Base-by-base conservation (phyloP, 805 yeast species). In the Zygoascus ofunaensis region DNA sequence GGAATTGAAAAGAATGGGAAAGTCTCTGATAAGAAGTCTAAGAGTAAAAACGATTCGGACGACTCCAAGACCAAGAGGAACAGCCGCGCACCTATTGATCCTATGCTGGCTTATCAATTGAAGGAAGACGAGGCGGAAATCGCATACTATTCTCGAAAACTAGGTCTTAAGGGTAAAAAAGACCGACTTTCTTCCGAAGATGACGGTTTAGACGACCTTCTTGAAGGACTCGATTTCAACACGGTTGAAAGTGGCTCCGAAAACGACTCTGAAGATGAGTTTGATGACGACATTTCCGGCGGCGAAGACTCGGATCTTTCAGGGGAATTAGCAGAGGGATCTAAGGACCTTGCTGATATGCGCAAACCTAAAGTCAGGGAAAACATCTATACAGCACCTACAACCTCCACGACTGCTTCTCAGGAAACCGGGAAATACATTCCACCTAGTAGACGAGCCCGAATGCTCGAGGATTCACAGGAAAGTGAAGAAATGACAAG, bases 371-470 rank as follows among this genome's bases (percentile, higher is more conserved):
- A 66, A 38, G 55, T 44, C 43, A 63, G 66, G 49, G 94, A 84
- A 58, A 86, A 86, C 53, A 94, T 94, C 4, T 84, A 80, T 55
- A 74, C 78, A 14, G 57, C 60, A 39, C 59, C 55, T n/a, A 54
- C 51, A 1, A 42, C 51, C 4, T 20, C 47, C 2, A 3, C 36
- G 3, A 8, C 18, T 5, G 41, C 33, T 34, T 49, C 56, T 2
- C n/a, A n/a, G n/a, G n/a, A n/a, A n/a, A 43, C 61, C 0, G 66
- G 70, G 1, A 70, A 74, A 49, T 90, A 92, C 58, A 66, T 90
- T 14, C 97, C 98, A 1, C 98, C 97, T 0, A 87, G 95, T 0
- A 73, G 97, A 47, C 71, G 76, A 37, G 72, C 70, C 54, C 49
- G 72, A 47, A 45, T 65, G 18, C 69, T 60, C 34, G 44, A 41